Evolutionary conservation across 2,329 filamentous ascomycete species (phyloP), one percentile per base, ranked within the genome.

Genomic region (Fusarium marasasianum): DNA sequence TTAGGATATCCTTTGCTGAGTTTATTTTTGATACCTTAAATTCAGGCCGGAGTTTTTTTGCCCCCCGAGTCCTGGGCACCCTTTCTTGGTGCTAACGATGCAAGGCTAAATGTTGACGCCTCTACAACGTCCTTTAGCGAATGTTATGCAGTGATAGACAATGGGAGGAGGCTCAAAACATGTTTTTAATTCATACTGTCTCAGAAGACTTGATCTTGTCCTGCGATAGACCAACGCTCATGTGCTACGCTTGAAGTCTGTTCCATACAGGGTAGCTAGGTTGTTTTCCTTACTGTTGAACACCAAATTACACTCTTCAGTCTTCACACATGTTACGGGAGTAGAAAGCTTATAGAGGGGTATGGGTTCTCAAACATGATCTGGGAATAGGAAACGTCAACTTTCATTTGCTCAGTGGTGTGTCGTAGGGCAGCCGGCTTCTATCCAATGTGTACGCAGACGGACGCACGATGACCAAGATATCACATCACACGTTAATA

Each of bases 71-170:
- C 24, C 24, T 22, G 17, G 37, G 29, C n/a, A 17, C 13, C 33
- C 26, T 31, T 33, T 14, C 40, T 33, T 6, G 22, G 29, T 20
- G 11, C 44, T 48, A n/a, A 17, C 6, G 9, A 40, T 11, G 24
- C 17, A 37, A 44, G 38, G 33, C 59, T 18, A 20, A 61, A 61
- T n/a, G 31, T 43, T 56, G 31, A 44, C 58, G 38, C 58, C 38
- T 31, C 45, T 20, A 20, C 6, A 38, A 53, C 26, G 57, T 53
- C 17, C 18, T 10, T 12, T 53, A 37, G 37, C n/a, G 26, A 37
- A n/a, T n/a, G 13, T 17, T 18, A 26, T 31, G 15, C 10, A 35
- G 14, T 37, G 12, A 15, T 24, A 18, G n/a, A 37, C 20, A 18
- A 33, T 20, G 13, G 2, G 20, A 24, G 22, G 12, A 24, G 18